A percentile compares a stretch with the other conserved stretches of the same genome.
phyloP scores from a whole-genome alignment of 805 yeast species.

The Yarrowia keelungensis region DNA sequence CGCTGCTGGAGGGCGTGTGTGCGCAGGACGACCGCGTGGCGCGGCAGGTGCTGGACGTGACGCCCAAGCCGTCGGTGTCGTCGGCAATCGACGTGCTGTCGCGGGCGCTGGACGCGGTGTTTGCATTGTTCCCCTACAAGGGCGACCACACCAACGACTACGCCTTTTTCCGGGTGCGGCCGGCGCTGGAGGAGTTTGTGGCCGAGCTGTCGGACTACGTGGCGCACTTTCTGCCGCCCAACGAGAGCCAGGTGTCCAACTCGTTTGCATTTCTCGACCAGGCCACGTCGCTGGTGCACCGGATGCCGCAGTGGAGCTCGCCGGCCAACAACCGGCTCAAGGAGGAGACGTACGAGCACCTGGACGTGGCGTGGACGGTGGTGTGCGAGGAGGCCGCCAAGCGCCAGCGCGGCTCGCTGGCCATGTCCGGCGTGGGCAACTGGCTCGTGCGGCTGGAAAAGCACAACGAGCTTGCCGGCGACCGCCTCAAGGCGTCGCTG shows the following conservation, averaged over 20 bases:
- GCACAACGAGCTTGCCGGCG: slow-evolving; percentile 37
- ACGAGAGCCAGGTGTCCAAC: slow-evolving; percentile 60
- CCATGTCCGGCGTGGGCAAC: slow-evolving; percentile 29
- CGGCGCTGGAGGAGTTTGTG: slow-evolving; percentile 70
- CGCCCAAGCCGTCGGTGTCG: slow-evolving; percentile 65
- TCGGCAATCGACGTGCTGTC: slow-evolving; percentile 60
- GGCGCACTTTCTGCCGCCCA: slow-evolving; percentile 73
- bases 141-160: slow-evolving; percentile 78
- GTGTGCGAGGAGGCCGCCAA: slow-evolving; percentile 35
- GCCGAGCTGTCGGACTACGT: slow-evolving; percentile 76
- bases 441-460: slow-evolving; percentile 25
- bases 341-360: slow-evolving; percentile 28
- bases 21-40: slow-evolving; percentile 67
- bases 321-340: slow-evolving; percentile 51
- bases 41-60: slow-evolving; percentile 56
- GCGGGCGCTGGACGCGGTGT: slow-evolving; percentile 55
- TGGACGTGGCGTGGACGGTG: slow-evolving; percentile 31
- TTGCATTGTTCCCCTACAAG: slow-evolving; percentile 69
- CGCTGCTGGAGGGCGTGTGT: slow-evolving; percentile 61
- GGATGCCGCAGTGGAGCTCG: slow-evolving; percentile 70
- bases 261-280: slow-evolving; percentile 69
- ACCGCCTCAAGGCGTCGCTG: slow-evolving; percentile 26
- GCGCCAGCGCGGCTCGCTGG: slow-evolving; percentile 36
- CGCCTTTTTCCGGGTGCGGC: slow-evolving; percentile 74
- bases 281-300: slow-evolving; percentile 65